A percentile compares a stretch with the other conserved stretches of the same genome.
Conservation (phyloP, 176 grass and related monocot species). For the Juncus inflexus region DNA sequence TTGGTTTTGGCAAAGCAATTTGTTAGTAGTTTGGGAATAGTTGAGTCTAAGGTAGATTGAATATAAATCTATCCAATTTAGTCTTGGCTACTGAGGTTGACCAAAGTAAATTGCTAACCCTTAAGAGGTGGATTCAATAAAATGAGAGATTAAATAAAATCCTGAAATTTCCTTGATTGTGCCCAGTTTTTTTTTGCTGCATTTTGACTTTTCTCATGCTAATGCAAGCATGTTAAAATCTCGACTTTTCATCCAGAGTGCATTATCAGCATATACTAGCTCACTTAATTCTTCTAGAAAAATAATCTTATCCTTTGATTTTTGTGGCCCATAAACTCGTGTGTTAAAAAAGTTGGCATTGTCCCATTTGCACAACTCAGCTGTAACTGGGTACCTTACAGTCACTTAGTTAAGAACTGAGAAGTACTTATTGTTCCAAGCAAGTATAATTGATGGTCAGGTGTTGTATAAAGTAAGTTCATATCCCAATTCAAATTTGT, state of each 20-base stretch:
- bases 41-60: neutral
- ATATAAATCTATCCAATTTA: neutral
- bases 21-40: neutral
- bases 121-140: neutral
- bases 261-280: neutral
- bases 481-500: too few relatives aligned
- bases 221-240: too few relatives aligned
- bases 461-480: too few relatives aligned
- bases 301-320: neutral
- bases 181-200: neutral
- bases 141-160: too few relatives aligned
- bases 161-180: neutral
- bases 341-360: neutral
- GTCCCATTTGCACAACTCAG: neutral
- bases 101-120: neutral
- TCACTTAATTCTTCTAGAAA: neutral
- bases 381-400: neutral
- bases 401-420: too few relatives aligned
- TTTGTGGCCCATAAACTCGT: neutral
- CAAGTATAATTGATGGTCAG: too few relatives aligned
- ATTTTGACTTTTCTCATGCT: neutral
- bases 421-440: too few relatives aligned
- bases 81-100: neutral
- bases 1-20: neutral
- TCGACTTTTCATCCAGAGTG: neutral